A percentile compares a stretch with the other conserved stretches of the same genome.
Evolutionary conservation across 1,139 yeast genomes (phyloP).

Genomic region (Eremothecium cymbalariae): DNA sequence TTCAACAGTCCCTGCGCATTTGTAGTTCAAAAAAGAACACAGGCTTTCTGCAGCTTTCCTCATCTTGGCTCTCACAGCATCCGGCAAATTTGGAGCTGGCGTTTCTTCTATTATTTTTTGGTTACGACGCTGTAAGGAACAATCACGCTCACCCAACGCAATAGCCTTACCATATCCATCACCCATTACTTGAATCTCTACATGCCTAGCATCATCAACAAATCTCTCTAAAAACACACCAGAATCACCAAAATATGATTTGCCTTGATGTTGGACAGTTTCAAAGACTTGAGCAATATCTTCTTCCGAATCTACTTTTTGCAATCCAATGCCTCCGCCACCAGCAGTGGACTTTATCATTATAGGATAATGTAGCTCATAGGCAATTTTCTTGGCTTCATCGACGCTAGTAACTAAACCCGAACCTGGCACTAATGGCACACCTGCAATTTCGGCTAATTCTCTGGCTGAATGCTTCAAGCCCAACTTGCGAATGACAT

Average conservation of each 20-base stretch:
- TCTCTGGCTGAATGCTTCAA: slow-evolving; percentile 94
- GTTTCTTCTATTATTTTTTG: slow-evolving; percentile 96
- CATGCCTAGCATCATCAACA: slow-evolving; percentile 91
- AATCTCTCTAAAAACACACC: slow-evolving; percentile 93
- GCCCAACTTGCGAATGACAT: slow-evolving; percentile 83
- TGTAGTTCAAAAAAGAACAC: slow-evolving; percentile 73
- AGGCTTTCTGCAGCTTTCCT: slow-evolving; percentile 78
- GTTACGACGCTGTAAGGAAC: slow-evolving; percentile 93
- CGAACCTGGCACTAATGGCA: slow-evolving; percentile 94
- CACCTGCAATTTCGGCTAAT: slow-evolving; percentile 79
- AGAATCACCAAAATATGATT: slow-evolving; percentile 85
- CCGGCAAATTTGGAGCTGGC: slow-evolving; percentile 92
- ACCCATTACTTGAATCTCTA: slow-evolving; percentile 93
- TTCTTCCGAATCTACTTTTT: slow-evolving; percentile 72
- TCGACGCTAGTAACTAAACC: slow-evolving; percentile 61
- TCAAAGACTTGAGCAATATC: slow-evolving; percentile 79
- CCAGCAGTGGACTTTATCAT: slow-evolving; percentile 98
- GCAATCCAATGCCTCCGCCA: slow-evolving; percentile 98
- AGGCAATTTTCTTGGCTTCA: slow-evolving; percentile 76
- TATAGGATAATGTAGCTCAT: slow-evolving; percentile 72
- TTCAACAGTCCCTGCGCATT: slow-evolving; percentile 97
- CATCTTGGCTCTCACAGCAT: slow-evolving; percentile 62
- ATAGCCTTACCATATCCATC: slow-evolving; percentile 89
- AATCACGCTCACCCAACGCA: slow-evolving; percentile 94
- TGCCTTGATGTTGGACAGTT: slow-evolving; percentile 89